Evolutionary conservation across 345 rosid species (phyloP).

Genomic region (Arabidopsis arenosa): DNA sequence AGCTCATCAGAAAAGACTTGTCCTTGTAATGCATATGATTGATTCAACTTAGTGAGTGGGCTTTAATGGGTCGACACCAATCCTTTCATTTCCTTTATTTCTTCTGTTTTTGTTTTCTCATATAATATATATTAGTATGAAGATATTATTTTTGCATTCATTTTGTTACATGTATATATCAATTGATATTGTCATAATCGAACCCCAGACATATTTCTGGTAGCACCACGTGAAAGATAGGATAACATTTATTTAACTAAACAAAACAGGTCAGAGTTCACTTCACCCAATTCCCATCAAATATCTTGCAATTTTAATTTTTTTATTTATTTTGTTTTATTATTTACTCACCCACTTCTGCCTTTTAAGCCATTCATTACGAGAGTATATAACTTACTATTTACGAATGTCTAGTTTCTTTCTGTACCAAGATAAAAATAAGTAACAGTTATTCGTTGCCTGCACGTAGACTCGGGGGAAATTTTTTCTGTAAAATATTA

Average conservation of each 20-base stretch:
- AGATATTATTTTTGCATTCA: neutral
- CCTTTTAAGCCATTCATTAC: constrained; percentile 33
- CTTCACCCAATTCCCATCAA: constrained; percentile 44
- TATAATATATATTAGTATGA: neutral
- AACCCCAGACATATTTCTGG: constrained; percentile 44
- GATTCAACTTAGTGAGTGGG: constrained; percentile 37
- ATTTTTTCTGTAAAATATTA: neutral
- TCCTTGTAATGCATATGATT: constrained; percentile 47
- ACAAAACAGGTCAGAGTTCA: constrained; percentile 46
- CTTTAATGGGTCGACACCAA: constrained; percentile 38
- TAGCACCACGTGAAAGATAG: constrained; percentile 47
- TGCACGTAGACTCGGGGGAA: neutral
- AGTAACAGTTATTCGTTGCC: constrained; percentile 5
- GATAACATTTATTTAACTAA: constrained; percentile 43
- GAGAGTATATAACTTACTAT: neutral
- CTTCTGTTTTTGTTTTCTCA: neutral
- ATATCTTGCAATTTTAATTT: constrained; percentile 22
- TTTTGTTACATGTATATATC: constrained; percentile 16
- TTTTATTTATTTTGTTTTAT: neutral
- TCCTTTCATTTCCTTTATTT: constrained; percentile 32
- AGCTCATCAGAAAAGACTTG: constrained; percentile 44
- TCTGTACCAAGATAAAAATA: constrained; percentile 14
- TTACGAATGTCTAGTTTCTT: constrained; percentile 22
- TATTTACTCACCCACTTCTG: constrained; percentile 13
- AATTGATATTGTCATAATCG: constrained; percentile 40